phyloP scores from a whole-genome alignment of 140 eudicot species.

The Flaveria floridana region DNA sequence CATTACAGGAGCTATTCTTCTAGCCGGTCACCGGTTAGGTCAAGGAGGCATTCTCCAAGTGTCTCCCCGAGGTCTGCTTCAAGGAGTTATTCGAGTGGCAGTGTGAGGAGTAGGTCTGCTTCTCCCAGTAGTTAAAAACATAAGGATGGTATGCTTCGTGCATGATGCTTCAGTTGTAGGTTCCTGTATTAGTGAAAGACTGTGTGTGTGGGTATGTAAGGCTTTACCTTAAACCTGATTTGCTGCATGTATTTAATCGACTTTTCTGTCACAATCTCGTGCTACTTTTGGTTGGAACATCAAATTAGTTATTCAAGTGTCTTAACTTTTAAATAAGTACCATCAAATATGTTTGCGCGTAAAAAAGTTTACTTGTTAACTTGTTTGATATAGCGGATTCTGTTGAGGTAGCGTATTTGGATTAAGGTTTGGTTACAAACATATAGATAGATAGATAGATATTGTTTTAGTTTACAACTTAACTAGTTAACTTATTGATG shows the following conservation, averaged over 20 bases:
- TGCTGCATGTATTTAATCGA: background rate
- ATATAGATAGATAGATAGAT: no score
- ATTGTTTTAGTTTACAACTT: no score
- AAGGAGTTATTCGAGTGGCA: conserved; percentile 40
- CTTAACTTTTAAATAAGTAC: no score
- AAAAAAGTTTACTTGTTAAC: no score
- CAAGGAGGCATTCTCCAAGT: conserved; percentile 42
- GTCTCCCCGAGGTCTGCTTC: conserved; percentile 7
- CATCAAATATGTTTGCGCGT: no score
- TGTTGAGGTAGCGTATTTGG: no score
- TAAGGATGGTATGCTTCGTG: background rate
- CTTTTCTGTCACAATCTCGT: background rate
- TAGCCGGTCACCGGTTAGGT: conserved; percentile 43
- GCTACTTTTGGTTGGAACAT: no score
- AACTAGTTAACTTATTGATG: no score
- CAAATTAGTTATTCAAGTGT: no score
- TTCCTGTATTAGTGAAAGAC: background rate
- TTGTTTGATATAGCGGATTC: no score
- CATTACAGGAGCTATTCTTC: conserved; percentile 45
- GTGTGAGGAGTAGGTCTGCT: conserved; percentile 16
- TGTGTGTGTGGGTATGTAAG: background rate
- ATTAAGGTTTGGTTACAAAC: no score
- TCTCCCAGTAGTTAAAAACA: conserved; percentile 26
- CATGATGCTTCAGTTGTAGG: conserved; percentile 7
- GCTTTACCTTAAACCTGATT: background rate